Percentiles rank a stretch among this genome's conserved stretches.
phyloP scores from a whole-genome alignment of 2,329 filamentous ascomycete genomes.

The Phialemonium atrogriseum region DNA sequence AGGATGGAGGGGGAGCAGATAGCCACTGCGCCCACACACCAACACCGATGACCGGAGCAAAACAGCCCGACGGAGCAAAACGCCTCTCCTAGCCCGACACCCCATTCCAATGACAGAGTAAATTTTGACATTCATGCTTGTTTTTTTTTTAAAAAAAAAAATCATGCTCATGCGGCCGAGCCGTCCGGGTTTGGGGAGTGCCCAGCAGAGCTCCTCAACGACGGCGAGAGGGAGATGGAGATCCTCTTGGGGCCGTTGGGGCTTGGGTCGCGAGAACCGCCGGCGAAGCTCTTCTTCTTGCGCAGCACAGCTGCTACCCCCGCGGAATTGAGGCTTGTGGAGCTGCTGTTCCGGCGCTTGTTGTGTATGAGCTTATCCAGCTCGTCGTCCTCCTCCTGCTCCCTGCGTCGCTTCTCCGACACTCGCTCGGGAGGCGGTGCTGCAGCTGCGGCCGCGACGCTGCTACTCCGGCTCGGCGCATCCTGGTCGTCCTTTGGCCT shows the following conservation, averaged over 20 bases:
- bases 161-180: too few relatives aligned
- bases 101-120: too few relatives aligned
- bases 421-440: constrained; percentile 67
- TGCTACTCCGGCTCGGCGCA: constrained; percentile 24
- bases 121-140: too few relatives aligned
- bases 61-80: too few relatives aligned
- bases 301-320: constrained; percentile 28
- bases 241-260: constrained; percentile 43
- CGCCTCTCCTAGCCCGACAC: too few relatives aligned
- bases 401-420: constrained; percentile 81
- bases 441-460: constrained; percentile 23
- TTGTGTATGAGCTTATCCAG: constrained; percentile 69
- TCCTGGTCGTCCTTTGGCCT: too few relatives aligned
- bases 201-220: constrained; percentile 26
- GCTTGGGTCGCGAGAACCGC: constrained; percentile 25
- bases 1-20: too few relatives aligned
- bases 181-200: too few relatives aligned
- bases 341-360: constrained; percentile 47
- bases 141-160: too few relatives aligned
- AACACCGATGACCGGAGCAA: too few relatives aligned
- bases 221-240: constrained; percentile 46
- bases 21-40: too few relatives aligned
- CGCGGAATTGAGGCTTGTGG: constrained; percentile 21
- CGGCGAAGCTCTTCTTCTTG: constrained; percentile 38
- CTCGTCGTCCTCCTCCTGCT: constrained; percentile 90